These are phyloP conservation scores for Bolboschoenus planiculmis DNA, from an alignment of 176 grass and related monocot genomes.

Conservation along the genomic window DNA sequence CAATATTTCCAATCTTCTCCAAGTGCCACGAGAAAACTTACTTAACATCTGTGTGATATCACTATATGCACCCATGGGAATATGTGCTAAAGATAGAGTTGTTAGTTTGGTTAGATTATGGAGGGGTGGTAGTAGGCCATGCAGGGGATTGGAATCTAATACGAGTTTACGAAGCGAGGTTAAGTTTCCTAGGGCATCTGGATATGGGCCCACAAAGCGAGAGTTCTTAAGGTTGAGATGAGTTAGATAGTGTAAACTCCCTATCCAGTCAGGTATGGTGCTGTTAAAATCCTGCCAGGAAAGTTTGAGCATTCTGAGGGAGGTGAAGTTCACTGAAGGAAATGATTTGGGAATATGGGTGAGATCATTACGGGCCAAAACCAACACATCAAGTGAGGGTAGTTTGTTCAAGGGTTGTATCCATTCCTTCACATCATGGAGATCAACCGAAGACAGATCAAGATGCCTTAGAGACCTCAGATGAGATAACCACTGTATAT, in stretches of 20 bases:
- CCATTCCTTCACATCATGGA: conserved; percentile 2
- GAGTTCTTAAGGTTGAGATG: background rate
- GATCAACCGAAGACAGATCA: background rate
- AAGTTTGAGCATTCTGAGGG: background rate
- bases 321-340: background rate
- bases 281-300: background rate
- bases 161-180: background rate
- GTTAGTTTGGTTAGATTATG: background rate
- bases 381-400: background rate
- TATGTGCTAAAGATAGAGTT: background rate
- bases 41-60: background rate
- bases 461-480: conserved; percentile 9
- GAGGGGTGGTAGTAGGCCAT: background rate
- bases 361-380: background rate
- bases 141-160: background rate
- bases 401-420: background rate
- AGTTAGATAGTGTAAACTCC: background rate
- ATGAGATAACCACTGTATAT: conserved; percentile 1
- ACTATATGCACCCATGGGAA: background rate
- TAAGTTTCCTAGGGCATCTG: background rate
- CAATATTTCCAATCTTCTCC: background rate
- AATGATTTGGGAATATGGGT: background rate
- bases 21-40: background rate
- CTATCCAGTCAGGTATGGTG: background rate
- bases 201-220: background rate